phyloP scores from a whole-genome alignment of 768 basidiomycete species.

The Sporobolomyces roseus region DNA sequence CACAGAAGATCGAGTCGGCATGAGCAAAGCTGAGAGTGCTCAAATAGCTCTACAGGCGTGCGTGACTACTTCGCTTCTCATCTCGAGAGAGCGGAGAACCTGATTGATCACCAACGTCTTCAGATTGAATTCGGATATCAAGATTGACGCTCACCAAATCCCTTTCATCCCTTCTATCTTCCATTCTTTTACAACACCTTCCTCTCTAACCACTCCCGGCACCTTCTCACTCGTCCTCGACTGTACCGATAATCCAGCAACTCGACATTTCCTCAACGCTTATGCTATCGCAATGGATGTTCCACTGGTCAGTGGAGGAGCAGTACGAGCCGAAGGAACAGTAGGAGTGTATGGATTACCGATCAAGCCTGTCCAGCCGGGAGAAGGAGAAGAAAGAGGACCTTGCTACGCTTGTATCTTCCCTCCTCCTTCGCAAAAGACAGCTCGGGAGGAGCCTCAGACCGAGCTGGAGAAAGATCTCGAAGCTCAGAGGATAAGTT shows the following conservation, averaged over 20 bases:
- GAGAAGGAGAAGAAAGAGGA: constrained; percentile 50
- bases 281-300: constrained; percentile 68
- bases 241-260: constrained; percentile 89
- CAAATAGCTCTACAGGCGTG: constrained; percentile 65
- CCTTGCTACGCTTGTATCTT: constrained; percentile 95
- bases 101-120: too few species aligned
- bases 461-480: background rate
- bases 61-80: too few species aligned
- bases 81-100: too few species aligned
- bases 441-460: background rate
- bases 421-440: constrained; percentile 61
- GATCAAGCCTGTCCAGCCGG: background rate
- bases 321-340: constrained; percentile 55
- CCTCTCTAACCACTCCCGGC: background rate
- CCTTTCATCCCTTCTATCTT: constrained; percentile 45
- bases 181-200: constrained; percentile 36
- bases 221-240: constrained; percentile 75
- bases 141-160: constrained; percentile 56
- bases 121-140: constrained; percentile 74
- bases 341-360: constrained; percentile 48
- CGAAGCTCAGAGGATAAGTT: constrained; percentile 25
- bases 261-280: constrained; percentile 89
- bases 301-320: constrained; percentile 87
- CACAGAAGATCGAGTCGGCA: constrained; percentile 64
- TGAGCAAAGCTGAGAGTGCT: constrained; percentile 77